Evolutionary conservation across 495 filamentous ascomycete genomes (phyloP).

Genomic region (Hypoxylon rickii): DNA sequence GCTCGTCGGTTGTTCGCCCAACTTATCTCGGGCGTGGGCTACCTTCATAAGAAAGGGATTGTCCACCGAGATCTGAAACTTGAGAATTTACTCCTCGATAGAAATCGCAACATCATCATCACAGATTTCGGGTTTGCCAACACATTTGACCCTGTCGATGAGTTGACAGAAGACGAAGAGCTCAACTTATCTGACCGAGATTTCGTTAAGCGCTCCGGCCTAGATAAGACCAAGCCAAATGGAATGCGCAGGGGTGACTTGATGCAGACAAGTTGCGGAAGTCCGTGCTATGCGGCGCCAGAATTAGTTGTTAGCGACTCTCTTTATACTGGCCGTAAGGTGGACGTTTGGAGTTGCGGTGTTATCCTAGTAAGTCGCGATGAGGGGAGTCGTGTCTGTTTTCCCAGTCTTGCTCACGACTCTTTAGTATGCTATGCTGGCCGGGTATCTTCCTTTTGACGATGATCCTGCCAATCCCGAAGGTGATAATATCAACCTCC

Average conservation of each 20-base stretch:
- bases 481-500: constrained; percentile 97
- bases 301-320: constrained; percentile 98
- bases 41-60: constrained; percentile 98
- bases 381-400: background rate
- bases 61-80: constrained; percentile 97
- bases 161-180: constrained; percentile 88
- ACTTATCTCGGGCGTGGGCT: constrained; percentile 93
- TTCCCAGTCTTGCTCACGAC: constrained; percentile 13
- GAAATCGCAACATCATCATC: constrained; percentile 98
- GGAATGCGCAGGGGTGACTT: constrained; percentile 70
- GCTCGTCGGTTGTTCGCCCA: constrained; percentile 94
- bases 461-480: constrained; percentile 98
- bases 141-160: constrained; percentile 88
- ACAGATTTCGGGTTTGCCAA: constrained; percentile 99
- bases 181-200: constrained; percentile 82
- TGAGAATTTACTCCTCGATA: constrained; percentile 93
- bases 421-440: constrained; percentile 93
- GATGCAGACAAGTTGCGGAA: constrained; percentile 84
- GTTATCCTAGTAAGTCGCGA: constrained; percentile 84
- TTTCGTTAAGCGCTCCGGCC: constrained; percentile 74
- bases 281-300: constrained; percentile 93
- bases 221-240: constrained; percentile 66
- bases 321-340: constrained; percentile 94
- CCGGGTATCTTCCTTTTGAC: constrained; percentile 98
- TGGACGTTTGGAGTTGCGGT: constrained; percentile 99